Base-by-base conservation (phyloP, 2,329 filamentous ascomycete genomes). In the Incumbomyces lentus region DNA sequence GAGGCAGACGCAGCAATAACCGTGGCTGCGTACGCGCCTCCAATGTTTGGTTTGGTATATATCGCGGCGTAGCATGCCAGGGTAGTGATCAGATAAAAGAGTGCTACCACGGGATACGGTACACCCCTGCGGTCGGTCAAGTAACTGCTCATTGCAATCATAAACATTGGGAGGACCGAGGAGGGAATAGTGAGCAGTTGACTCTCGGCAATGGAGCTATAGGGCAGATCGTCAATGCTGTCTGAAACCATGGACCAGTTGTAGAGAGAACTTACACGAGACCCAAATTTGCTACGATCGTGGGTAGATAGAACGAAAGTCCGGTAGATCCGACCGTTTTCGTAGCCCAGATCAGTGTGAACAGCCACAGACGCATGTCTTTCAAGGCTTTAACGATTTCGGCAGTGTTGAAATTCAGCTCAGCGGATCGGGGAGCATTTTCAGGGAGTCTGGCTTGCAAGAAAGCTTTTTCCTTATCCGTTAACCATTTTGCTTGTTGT, bases 171-270 rank as follows among this genome's bases (percentile, higher is more conserved):
- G 8, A 67, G 57, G 12, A 69, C 59, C 0, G 70, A 65, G 18
- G 69, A 68, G 1, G 70, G 70, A 12, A 74, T 62, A 49, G 73
- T 74, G 38, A 74, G 67, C 0, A 75, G 63, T 50, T 74, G 71
- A 2, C 67, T 65, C 39, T 64, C 58, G 1, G 69, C 69, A 39
- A 74, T 72, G 8, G 61, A 66, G 14, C 64, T 70, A 30, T 2
- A 6, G 34, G 14, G 5, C 3, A 11, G 33, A 49, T n/a, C 33
- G 39, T 22, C 26, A 26, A 26, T 26, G 22, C 22, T 26, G 22
- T 4, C 22, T 26, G 8, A 8, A 10, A 33, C 2, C 14, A 11
- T 32, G 12, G 6, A 29, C 13, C 22, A 29, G 12, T 14, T 40
- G 29, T 22, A 40, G 8, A 22, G 6, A 17, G 16, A 11, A 44